Percentiles rank a stretch among this genome's conserved stretches.
Conservation (phyloP, 305 asterid genomes). For the Rubia peregrina region DNA sequence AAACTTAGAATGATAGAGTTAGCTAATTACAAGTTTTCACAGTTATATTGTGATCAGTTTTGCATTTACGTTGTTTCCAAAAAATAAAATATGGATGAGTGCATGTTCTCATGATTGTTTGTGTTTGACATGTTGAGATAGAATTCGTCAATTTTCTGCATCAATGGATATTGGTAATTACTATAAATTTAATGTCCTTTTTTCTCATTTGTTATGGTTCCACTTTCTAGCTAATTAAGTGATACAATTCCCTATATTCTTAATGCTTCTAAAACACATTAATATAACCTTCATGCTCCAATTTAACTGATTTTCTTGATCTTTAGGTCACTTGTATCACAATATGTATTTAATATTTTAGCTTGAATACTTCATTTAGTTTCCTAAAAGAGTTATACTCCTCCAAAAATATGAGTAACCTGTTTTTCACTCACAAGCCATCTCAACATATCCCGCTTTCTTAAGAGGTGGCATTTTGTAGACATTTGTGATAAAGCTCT, state of each 20-base stretch:
- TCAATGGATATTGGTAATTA: too few species aligned
- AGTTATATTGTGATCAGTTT: not conserved
- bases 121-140: too few species aligned
- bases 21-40: too few species aligned
- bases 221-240: not conserved
- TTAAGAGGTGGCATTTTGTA: too few species aligned
- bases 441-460: conserved; percentile 49
- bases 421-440: conserved; percentile 45
- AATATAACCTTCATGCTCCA: conserved; percentile 12
- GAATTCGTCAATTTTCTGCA: too few species aligned
- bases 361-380: conserved; percentile 28
- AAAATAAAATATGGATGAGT: not conserved
- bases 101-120: not conserved
- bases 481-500: conserved; percentile 20
- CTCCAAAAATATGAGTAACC: conserved; percentile 10
- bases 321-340: not conserved
- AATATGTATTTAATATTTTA: conserved; percentile 19
- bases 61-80: not conserved
- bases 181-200: too few species aligned
- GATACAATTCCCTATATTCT: not conserved
- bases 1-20: too few species aligned
- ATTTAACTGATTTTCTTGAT: not conserved
- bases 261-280: not conserved
- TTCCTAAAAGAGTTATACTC: conserved; percentile 23
- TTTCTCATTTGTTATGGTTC: not conserved